Base-by-base conservation (phyloP, 1,139 yeast species). In the Arxiozyma bovina region DNA sequence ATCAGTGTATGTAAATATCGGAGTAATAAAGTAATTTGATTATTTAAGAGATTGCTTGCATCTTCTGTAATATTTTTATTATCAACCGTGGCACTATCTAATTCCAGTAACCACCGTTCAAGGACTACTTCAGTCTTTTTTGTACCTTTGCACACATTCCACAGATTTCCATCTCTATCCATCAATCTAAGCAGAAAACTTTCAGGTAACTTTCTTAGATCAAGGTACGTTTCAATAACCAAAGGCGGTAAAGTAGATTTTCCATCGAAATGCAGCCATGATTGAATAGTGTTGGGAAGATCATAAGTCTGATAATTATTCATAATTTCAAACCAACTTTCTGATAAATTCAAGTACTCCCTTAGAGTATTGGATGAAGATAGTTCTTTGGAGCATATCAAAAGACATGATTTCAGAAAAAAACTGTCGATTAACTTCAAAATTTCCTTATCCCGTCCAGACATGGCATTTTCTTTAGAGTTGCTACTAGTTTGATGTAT, bases 71-170 rank as follows among this genome's bases (percentile, higher is more conserved):
- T 58, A 21, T 60, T 60, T 17, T 51, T 53, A 4, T 43, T 45
- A 4, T 50, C 22, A 6, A 18, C 12, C 5, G n/a, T 34, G 15
- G 41, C 64, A 22, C 70, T 62, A 61, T 85, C 91, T 59, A 90
- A 80, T 68, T 90, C 96, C 43, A 93, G 74, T 27, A 89, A 74
- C 99, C 99, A 93, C 56, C 99, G 76, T 67, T 93, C 99, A 55
- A 93, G 72, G 1, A 93, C 96, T 20, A 93, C 80, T 69, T 91
- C 98, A 17, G 81, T 75, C 63, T 84, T 85, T 64, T 78, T 82
- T 2, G 77, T 76, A 20, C 82, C 81, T 55, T 75, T 76, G 18
- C 79, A 74, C 17, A 81, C 82, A 42, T 75, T 73, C 79, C 80
- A 78, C n/a, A 72, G 60, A 55, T 71, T 72, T 45, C 76, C 76